Evolutionary conservation across 2,329 filamentous ascomycete species (phyloP).

Genomic region (Calonectria ilicicola): DNA sequence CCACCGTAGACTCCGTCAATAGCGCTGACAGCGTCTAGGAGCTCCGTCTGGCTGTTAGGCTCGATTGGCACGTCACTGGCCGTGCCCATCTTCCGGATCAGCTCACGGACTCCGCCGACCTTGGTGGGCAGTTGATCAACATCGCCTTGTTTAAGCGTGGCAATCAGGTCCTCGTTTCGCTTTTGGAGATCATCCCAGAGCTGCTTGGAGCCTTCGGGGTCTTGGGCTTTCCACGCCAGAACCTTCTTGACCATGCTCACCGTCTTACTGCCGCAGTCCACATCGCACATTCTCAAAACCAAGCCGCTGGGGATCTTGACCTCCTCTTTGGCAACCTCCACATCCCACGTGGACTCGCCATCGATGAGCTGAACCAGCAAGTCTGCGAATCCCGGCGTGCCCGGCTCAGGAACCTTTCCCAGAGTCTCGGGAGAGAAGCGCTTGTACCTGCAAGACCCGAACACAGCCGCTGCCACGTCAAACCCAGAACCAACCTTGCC

Average conservation of each 20-base stretch:
- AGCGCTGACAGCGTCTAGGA: constrained; percentile 80
- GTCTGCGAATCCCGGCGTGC: constrained; percentile 73
- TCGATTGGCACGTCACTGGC: constrained; percentile 88
- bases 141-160: constrained; percentile 67
- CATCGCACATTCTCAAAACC: constrained; percentile 91
- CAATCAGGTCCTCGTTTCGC: constrained; percentile 78
- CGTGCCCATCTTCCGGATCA: constrained; percentile 82
- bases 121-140: constrained; percentile 57
- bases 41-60: constrained; percentile 83
- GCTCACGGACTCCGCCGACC: constrained; percentile 64
- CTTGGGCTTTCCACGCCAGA: constrained; percentile 80
- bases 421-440: constrained; percentile 90
- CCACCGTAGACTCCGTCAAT: constrained; percentile 88
- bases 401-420: constrained; percentile 73
- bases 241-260: constrained; percentile 97
- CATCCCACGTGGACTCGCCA: constrained; percentile 78
- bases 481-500: constrained; percentile 97
- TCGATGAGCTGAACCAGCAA: constrained; percentile 76
- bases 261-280: constrained; percentile 93
- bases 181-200: constrained; percentile 83
- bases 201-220: constrained; percentile 71
- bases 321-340: constrained; percentile 76
- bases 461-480: constrained; percentile 93
- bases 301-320: constrained; percentile 80
- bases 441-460: constrained; percentile 89